Conservation (phyloP, 2,329 filamentous ascomycete genomes). For the Fusarium sulawesiense region DNA sequence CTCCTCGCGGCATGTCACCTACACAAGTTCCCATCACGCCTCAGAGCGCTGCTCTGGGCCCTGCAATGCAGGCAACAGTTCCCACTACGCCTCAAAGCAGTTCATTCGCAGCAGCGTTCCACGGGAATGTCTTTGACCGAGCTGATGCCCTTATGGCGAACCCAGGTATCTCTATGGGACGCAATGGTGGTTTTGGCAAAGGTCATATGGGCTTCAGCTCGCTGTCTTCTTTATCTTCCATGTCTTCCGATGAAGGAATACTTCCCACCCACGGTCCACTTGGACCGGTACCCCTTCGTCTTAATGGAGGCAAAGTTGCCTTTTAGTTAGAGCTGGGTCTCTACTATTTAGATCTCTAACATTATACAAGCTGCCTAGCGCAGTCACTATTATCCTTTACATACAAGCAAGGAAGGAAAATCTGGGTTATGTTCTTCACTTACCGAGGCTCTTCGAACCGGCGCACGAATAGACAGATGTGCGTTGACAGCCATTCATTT, state of each 20-base stretch:
- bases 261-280: conserved; percentile 50
- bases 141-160: conserved; percentile 68
- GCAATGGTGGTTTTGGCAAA: conserved; percentile 60
- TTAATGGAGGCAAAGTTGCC: conserved; percentile 55
- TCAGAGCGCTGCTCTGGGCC: conserved; percentile 87
- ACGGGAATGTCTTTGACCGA: conserved; percentile 69
- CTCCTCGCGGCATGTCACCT: conserved; percentile 46
- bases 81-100: conserved; percentile 74
- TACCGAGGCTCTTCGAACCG: conserved; percentile 33
- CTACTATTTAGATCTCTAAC: conserved; percentile 26
- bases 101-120: conserved; percentile 66
- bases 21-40: conserved; percentile 78
- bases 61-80: conserved; percentile 89
- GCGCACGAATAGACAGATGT: conserved; percentile 25
- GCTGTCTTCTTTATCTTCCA: conserved; percentile 56
- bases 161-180: conserved; percentile 68
- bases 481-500: conserved; percentile 41
- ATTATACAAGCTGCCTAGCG: conserved; percentile 12
- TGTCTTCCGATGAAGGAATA: conserved; percentile 55
- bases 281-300: conserved; percentile 49
- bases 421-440: conserved; percentile 22
- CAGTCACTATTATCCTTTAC: conserved; percentile 27
- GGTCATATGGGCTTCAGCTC: conserved; percentile 55
- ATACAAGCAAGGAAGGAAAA: conserved; percentile 23
- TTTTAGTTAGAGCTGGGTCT: conserved; percentile 45